Evolutionary conservation across 148 eudicot species (phyloP), one percentile per base, ranked within the genome.

Genomic region (Diospyros kaki): DNA sequence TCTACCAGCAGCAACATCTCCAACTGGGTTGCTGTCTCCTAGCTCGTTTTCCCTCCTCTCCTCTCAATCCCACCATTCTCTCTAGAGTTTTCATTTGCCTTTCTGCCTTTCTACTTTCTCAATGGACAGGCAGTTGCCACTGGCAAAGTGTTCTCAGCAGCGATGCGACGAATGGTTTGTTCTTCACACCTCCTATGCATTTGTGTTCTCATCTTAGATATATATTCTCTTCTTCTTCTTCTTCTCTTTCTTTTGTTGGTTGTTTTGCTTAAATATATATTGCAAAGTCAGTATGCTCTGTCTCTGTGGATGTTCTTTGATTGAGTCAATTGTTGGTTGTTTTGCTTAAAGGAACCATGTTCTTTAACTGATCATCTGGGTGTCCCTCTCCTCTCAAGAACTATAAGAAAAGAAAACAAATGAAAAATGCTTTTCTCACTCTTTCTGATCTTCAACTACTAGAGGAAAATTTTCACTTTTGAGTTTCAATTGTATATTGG

Each of bases 101-200:
- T 56, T 73, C 45, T 42, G 18, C 44, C 43, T 75, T 15, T 14
- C 69, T 58, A 59, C 54, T 58, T 68, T 81, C 66, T 51, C 78
- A 79, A 82, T 85, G 87, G 94, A 81, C 81, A 85, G 83, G 55
- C 88, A 81, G 58, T 69, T 81, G 68, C 77, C 92, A 2, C 73
- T 86, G 74, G 69, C 94, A 64, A 89, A 89, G 81, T 75, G 65
- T 63, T 79, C 93, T 6, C 74, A 91, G 66, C 98, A 87, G 71
- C 84, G 89, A 14, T 83, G 74, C 76, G 87, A 83, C 51, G 98
- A 91, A 91, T 94, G 98, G 98, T 94, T 82, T 65, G 86, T 80
- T 70, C 77, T 45, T 66, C n/a, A n/a, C 44, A 10, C 58, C 68
- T 58, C 12, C 54, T 48, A 4, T 75, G 60, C 55, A 38, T 11